Evolutionary conservation across 108 stramenopile species (phyloP).

Genomic region (Cylindrotheca fusiformis): DNA sequence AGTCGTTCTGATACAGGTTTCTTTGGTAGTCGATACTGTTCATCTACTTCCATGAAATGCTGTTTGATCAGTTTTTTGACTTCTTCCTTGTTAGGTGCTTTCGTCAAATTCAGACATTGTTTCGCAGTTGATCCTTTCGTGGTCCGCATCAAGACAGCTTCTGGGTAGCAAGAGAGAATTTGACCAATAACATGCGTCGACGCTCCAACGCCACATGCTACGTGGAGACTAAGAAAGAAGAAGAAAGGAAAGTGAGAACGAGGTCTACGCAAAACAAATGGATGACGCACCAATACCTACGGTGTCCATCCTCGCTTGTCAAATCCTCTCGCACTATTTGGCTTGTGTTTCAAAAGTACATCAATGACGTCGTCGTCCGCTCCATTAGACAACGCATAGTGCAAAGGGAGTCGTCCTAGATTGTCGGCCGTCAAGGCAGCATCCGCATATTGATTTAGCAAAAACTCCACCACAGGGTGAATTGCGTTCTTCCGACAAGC

Average conservation of each 20-base stretch:
- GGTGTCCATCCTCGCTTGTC: slow-evolving; percentile 72
- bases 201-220: slow-evolving; percentile 76
- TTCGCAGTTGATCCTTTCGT: slow-evolving; percentile 59
- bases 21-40: slow-evolving; percentile 24
- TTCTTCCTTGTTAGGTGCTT: slow-evolving; percentile 38
- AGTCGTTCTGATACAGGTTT: slow-evolving; percentile 23
- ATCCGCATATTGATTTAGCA: slow-evolving; percentile 50
- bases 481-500: slow-evolving; percentile 73
- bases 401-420: slow-evolving; percentile 52
- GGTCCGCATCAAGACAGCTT: slow-evolving; percentile 58
- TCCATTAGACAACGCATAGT: slow-evolving; percentile 70
- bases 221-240: slow-evolving; percentile 48
- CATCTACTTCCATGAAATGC: slow-evolving; percentile 17
- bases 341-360: slow-evolving; percentile 40
- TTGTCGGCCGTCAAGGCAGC: slow-evolving; percentile 49
- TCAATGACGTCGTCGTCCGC: slow-evolving; percentile 43
- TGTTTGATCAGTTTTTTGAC: slow-evolving; percentile 26
- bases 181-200: slow-evolving; percentile 57
- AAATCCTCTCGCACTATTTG: slow-evolving; percentile 51
- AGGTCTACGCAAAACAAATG: slow-evolving; percentile 14
- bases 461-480: slow-evolving; percentile 39
- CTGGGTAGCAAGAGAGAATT: slow-evolving; percentile 70
- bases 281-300: slow-evolving; percentile 26
- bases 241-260: slow-evolving; percentile 10
- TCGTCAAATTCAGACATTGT: slow-evolving; percentile 41